These are phyloP conservation scores for Phialophora macrospora DNA, from an alignment of 2,329 filamentous ascomycete genomes.

Conservation along the genomic window DNA sequence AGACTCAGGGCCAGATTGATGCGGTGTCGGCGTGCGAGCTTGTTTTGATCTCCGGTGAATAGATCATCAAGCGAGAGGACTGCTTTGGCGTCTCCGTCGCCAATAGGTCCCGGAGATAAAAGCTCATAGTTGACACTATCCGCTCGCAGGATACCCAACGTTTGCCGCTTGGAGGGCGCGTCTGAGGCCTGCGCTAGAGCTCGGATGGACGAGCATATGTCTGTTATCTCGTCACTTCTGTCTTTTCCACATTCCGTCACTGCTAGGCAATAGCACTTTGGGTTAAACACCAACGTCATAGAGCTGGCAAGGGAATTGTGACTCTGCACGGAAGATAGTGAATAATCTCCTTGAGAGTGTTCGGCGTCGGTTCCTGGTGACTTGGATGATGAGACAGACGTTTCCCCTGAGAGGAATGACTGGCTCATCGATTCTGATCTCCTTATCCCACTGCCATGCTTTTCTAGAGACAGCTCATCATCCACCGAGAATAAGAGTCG, in stretches of 20 bases:
- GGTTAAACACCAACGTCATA: constrained; percentile 3
- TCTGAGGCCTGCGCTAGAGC: background rate
- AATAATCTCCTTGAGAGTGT: background rate
- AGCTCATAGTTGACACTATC: background rate
- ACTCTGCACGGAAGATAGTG: background rate
- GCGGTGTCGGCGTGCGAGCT: background rate
- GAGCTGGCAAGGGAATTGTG: background rate
- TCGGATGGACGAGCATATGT: constrained; percentile 9
- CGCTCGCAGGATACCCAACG: background rate
- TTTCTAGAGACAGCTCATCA: background rate
- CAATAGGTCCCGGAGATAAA: background rate
- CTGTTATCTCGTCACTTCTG: constrained; percentile 2
- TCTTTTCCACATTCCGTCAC: constrained; percentile 9
- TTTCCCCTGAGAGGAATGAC: background rate
- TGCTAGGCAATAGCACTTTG: constrained; percentile 4
- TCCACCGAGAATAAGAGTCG: background rate
- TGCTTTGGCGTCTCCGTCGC: background rate
- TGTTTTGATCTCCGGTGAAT: background rate
- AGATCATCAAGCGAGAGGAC: background rate
- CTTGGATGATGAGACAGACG: background rate
- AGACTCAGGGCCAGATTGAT: background rate
- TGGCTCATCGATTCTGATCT: background rate
- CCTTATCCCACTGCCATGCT: background rate
- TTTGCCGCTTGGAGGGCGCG: background rate
- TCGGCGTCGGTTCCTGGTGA: background rate